These are phyloP conservation scores for Rubus idaeus DNA, from an alignment of 306 rosid genomes.

Conservation along the genomic window DNA sequence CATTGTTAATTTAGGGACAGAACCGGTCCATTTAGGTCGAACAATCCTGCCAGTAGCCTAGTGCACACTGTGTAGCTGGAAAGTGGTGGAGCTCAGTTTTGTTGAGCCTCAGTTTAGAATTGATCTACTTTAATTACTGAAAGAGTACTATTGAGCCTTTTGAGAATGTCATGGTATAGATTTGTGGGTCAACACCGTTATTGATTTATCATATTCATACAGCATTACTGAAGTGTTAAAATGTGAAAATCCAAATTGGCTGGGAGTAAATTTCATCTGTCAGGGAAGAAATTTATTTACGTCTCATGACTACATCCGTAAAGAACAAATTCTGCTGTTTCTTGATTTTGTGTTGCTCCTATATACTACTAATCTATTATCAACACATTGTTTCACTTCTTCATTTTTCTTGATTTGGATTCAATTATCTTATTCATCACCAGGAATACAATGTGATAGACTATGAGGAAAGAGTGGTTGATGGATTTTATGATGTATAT, in stretches of 20 bases:
- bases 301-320: not conserved
- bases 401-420: slow-evolving; percentile 32
- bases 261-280: not conserved
- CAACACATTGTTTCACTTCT: not conserved
- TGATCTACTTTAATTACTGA: not conserved
- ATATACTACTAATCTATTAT: not conserved
- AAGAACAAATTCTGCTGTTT: not conserved
- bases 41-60: not conserved
- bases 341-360: slow-evolving; percentile 16
- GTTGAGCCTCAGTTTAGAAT: not conserved
- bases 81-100: not conserved
- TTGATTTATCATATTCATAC: not conserved
- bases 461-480: slow-evolving; percentile 83
- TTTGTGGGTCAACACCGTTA: not conserved
- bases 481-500: slow-evolving; percentile 90
- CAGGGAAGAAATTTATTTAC: not conserved
- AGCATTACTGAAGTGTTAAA: not conserved
- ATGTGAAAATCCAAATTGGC: not conserved
- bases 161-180: not conserved
- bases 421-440: slow-evolving; percentile 20
- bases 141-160: not conserved
- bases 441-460: slow-evolving; percentile 93
- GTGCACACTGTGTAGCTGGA: not conserved
- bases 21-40: not conserved
- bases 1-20: not conserved